Base-by-base conservation (phyloP, 257 asterid species). In the Ligustrum vulgare region DNA sequence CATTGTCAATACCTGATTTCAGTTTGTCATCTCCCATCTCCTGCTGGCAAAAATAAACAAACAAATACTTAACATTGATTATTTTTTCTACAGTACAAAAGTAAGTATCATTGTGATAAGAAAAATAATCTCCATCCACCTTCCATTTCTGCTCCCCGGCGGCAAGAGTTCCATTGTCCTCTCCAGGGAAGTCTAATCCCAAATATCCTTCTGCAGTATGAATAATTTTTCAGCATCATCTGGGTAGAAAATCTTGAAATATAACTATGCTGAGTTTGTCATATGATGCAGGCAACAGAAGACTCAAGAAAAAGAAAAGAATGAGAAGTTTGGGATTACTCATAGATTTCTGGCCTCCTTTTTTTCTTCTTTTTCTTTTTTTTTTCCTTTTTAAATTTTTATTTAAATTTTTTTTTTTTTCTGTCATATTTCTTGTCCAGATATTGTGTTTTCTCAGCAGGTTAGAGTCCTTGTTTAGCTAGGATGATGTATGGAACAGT, bases 81-180 rank as follows among this genome's bases (percentile, higher is more conserved):
- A 79, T 77, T 72, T 72, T 54, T 71, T 56, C 77, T 72, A 81
- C 70, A 39, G 76, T 67, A 69, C 72, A 9, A 22, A 69, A 25
- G 31, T 54, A 67, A 77, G 73, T 70, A 56, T 64, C 75, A 66
- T 77, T 70, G 78, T 66, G 74, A 74, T 73, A 69, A 80, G 85
- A 80, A 85, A 76, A 82, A 83, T 86, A 86, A 86, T 82, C 83
- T 82, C 91, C 89, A 79, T 84, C 88, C 89, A 92, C 98, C 96
- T 91, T 91, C 90, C 74, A 87, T 74, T 84, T 86, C 82, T 82
- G 81, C 82, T 82, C 86, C 81, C 79, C 83, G 70, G 67, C 77
- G 18, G 75, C 80, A 23, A 80, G 78, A 76, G 93, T 87, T 80
- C 85, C 93, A 81, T 93, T 86, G 60, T 82, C 80, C 81, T 78